Percentiles rank a stretch among this genome's conserved stretches.
phyloP scores from a whole-genome alignment of 2,329 filamentous ascomycete genomes.

The Paecilomyces formosus region DNA sequence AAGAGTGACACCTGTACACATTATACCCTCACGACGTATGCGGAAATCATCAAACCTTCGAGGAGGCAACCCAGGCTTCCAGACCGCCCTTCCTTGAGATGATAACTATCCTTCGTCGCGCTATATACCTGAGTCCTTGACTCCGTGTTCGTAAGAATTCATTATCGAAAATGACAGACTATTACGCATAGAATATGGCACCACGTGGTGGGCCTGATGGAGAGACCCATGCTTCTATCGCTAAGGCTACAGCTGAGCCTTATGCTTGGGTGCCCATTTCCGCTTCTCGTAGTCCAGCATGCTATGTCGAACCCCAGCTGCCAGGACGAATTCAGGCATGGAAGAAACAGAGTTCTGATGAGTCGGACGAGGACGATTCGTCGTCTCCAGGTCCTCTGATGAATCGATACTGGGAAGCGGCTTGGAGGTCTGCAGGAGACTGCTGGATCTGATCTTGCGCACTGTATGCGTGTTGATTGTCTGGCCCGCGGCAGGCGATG shows the following conservation, averaged over 20 bases:
- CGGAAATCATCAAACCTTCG: background rate
- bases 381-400: conserved; percentile 9
- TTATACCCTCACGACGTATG: background rate
- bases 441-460: conserved; percentile 28
- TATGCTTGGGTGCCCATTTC: conserved; percentile 4
- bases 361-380: conserved; percentile 1
- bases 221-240: background rate
- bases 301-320: conserved; percentile 32
- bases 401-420: conserved; percentile 13
- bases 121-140: background rate
- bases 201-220: background rate
- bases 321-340: conserved; percentile 36
- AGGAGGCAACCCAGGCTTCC: background rate
- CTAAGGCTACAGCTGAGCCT: background rate
- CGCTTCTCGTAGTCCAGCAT: conserved; percentile 18
- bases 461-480: conserved; percentile 37
- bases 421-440: conserved; percentile 19
- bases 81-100: background rate
- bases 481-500: conserved; percentile 48
- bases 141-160: background rate
- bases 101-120: background rate
- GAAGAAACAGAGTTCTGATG: conserved; percentile 5
- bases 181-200: background rate
- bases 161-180: background rate
- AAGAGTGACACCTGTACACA: background rate